Conservation (phyloP, 371 early-diverging fungal species). For the Haplosporangium sp. region DNA sequence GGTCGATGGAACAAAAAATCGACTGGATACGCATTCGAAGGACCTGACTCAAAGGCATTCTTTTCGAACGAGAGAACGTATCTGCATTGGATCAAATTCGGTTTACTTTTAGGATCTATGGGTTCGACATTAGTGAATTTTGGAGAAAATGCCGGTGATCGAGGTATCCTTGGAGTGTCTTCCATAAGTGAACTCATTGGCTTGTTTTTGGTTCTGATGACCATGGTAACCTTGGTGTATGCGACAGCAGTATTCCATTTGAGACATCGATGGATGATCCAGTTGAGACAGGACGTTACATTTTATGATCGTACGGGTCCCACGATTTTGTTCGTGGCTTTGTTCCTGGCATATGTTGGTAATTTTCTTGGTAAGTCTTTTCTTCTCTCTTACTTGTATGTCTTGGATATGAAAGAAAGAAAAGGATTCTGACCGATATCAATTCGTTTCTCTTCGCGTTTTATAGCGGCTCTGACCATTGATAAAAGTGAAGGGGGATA, state of each 20-base stretch:
- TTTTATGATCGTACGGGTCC: slow-evolving; percentile 45
- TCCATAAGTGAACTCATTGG: slow-evolving; percentile 58
- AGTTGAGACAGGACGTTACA: slow-evolving; percentile 22
- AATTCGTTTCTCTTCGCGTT: too few relatives aligned
- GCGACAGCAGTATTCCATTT: slow-evolving; percentile 33
- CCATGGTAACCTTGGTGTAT: slow-evolving; percentile 36
- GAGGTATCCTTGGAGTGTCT: neutral
- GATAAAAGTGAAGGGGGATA: too few relatives aligned
- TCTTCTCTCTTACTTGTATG: neutral
- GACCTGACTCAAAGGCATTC: slow-evolving; percentile 88
- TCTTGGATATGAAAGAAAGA: too few relatives aligned
- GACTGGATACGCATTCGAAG: slow-evolving; percentile 24
- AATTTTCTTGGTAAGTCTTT: slow-evolving; percentile 42
- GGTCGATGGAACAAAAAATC: slow-evolving; percentile 7
- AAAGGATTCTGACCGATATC: neutral
- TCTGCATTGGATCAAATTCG: slow-evolving; percentile 89
- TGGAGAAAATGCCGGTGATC: slow-evolving; percentile 57
- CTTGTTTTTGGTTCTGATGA: slow-evolving; percentile 32
- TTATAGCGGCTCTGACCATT: too few relatives aligned
- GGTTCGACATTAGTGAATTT: slow-evolving; percentile 85
- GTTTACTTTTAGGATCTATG: slow-evolving; percentile 80
- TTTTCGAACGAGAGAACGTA: slow-evolving; percentile 97
- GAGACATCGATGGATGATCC: slow-evolving; percentile 41
- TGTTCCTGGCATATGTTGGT: slow-evolving; percentile 41
- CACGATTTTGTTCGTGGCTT: slow-evolving; percentile 26